A percentile compares a stretch with the other conserved stretches of the same genome.
Conservation (phyloP, 2,329 filamentous ascomycete genomes). For the Colletotrichum tamarilloi region DNA sequence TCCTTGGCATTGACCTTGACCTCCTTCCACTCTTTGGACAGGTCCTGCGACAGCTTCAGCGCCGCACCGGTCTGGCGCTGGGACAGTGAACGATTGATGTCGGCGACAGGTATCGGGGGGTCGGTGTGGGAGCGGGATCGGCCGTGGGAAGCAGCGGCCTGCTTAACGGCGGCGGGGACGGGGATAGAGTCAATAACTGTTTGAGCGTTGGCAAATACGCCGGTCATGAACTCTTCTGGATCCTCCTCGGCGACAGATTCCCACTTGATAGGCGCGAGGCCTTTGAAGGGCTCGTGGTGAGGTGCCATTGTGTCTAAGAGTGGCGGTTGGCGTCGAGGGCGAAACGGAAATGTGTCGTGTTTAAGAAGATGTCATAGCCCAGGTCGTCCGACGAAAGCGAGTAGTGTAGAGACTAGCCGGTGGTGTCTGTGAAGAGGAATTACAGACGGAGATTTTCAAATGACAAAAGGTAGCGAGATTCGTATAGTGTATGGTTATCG, state of each 20-base stretch:
- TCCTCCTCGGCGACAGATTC: slow-evolving; percentile 56
- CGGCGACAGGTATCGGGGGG: slow-evolving; percentile 61
- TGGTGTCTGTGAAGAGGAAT: neutral
- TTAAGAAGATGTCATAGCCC: slow-evolving; percentile 29
- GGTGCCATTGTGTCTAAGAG: slow-evolving; percentile 56
- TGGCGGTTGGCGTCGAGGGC: neutral
- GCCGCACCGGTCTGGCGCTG: slow-evolving; percentile 55
- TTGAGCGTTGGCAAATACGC: slow-evolving; percentile 75
- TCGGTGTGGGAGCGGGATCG: slow-evolving; percentile 68
- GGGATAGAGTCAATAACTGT: slow-evolving; percentile 83
- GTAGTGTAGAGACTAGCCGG: neutral
- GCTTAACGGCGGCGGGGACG: slow-evolving; percentile 43
- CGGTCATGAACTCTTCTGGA: slow-evolving; percentile 64
- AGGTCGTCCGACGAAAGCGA: slow-evolving; percentile 8
- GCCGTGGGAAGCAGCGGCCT: slow-evolving; percentile 55
- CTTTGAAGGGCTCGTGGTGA: slow-evolving; percentile 69
- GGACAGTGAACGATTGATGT: slow-evolving; percentile 60
- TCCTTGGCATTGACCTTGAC: slow-evolving; percentile 77
- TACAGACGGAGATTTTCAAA: neutral
- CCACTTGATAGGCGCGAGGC: slow-evolving; percentile 67
- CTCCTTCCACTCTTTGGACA: slow-evolving; percentile 91
- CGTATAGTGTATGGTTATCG: neutral
- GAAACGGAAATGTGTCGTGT: neutral
- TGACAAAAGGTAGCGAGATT: neutral
- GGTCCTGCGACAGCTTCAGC: slow-evolving; percentile 58